Evolutionary conservation across 768 basidiomycete species (phyloP), one percentile per base, ranked within the genome.

Genomic region (Cyclocybe aegerita): DNA sequence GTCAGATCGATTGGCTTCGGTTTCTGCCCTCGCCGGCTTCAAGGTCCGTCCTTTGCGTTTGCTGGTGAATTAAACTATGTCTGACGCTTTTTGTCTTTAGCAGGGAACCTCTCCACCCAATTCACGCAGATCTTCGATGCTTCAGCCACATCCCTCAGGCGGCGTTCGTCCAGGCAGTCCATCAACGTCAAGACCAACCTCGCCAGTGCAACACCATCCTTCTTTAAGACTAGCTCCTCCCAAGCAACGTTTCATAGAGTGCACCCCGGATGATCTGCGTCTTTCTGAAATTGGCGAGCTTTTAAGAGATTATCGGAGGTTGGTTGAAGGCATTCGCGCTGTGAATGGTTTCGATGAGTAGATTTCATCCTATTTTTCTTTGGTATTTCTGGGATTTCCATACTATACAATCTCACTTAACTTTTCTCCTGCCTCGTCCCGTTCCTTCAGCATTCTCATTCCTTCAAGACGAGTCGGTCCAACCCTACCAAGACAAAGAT

Each of bases 201-300:
- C 77, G 69, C 36, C 74, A 69, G 3, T 67, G 66, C 10, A 64
- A 46, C 74, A 7, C 61, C 30, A 73, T 55, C 51, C 35, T 32
- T 55, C n/a, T 2, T 48, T 79, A 23, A 72, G 72, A 10, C 65
- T 88, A 2, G 72, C 79, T 0, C 84, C 83, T 9, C 91, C 88
- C 0, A 83, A 80, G 39, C 70, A 76, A 40, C 79, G 86, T 9
- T 93, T 94, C 64, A 53, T 92, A 48, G 81, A 88, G 43, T 85
- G 86, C 55, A 71, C 79, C 0, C 79, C 82, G 41, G 88, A 86
- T 46, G 96, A 98, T 54, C 66, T 98, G 47, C 79, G 77, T 46
- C 68, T 98, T 17, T 82, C 85, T 0, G 96, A 99, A 57, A 83
- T 98, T 1, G 82, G 76, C 0, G 82, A 87, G 56, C 73, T 99